Evolutionary conservation across 768 basidiomycete genomes (phyloP).

Genomic region (Kwoniella shandongensis): DNA sequence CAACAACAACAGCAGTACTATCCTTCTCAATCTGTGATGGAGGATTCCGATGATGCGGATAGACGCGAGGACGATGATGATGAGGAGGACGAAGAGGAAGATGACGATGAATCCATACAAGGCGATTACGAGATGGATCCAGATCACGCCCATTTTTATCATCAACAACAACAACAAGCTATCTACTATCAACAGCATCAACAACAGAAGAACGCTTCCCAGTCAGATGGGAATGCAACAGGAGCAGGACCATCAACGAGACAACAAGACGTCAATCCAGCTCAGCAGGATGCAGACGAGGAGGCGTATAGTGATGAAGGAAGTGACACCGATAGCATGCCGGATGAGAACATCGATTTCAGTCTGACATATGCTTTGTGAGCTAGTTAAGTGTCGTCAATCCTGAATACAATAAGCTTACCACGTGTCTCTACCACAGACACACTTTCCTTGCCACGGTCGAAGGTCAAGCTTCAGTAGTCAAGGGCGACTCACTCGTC

Average conservation of each 20-base stretch:
- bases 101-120: constrained; percentile 65
- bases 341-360: constrained; percentile 54
- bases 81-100: constrained; percentile 14
- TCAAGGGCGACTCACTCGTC: constrained; percentile 94
- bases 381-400: constrained; percentile 11
- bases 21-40: constrained; percentile 68
- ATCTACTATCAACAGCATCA: constrained; percentile 43
- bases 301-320: constrained; percentile 44
- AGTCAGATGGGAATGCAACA: background rate
- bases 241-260: constrained; percentile 8
- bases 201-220: constrained; percentile 16
- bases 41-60: constrained; percentile 71
- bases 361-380: constrained; percentile 53
- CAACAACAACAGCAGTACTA: constrained; percentile 10
- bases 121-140: constrained; percentile 54
- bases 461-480: constrained; percentile 96
- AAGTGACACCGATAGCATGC: constrained; percentile 46
- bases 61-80: constrained; percentile 59
- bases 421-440: constrained; percentile 62
- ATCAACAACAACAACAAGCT: constrained; percentile 43
- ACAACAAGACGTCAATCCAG: constrained; percentile 3
- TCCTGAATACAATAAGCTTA: background rate
- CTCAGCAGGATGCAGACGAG: constrained; percentile 30
- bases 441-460: constrained; percentile 97
- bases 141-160: constrained; percentile 54